Conservation (phyloP, 441 rosid species). For the Cnidoscolus chayamansa region DNA sequence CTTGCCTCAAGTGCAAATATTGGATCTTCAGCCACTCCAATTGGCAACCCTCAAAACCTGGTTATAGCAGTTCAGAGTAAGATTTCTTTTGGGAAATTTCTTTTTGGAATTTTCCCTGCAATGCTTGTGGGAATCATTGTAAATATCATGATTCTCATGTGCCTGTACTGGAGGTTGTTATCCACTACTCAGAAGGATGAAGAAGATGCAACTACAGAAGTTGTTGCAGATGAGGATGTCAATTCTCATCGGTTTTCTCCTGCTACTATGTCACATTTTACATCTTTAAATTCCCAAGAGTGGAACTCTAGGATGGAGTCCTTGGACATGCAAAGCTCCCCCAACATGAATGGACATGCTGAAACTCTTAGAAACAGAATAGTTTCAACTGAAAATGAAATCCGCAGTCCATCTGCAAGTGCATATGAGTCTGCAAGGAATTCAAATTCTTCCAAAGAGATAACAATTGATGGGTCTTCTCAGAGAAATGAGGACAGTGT, state of each 20-base stretch:
- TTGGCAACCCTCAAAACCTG: slow-evolving; percentile 86
- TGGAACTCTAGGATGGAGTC: not conserved
- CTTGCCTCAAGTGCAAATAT: slow-evolving; percentile 78
- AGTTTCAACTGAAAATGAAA: slow-evolving; percentile 17
- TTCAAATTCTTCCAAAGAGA: slow-evolving; percentile 15
- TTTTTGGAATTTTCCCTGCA: slow-evolving; percentile 54
- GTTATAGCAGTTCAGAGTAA: slow-evolving; percentile 65
- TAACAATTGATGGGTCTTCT: not conserved
- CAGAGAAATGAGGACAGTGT: slow-evolving; percentile 14
- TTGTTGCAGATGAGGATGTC: slow-evolving; percentile 32
- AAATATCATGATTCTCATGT: slow-evolving; percentile 50
- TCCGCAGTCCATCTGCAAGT: not conserved
- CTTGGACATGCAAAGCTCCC: not conserved
- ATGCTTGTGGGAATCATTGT: slow-evolving; percentile 57
- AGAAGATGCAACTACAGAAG: slow-evolving; percentile 37
- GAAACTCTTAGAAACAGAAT: slow-evolving; percentile 15
- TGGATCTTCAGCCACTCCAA: slow-evolving; percentile 82
- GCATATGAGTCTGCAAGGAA: slow-evolving; percentile 12
- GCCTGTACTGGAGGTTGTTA: slow-evolving; percentile 58
- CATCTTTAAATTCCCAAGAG: slow-evolving; percentile 18
- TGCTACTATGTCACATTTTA: slow-evolving; percentile 18
- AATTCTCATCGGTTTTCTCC: slow-evolving; percentile 28
- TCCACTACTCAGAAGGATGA: slow-evolving; percentile 47
- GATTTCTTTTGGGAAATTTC: slow-evolving; percentile 55
- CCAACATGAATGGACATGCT: not conserved